Percentiles rank a stretch among this genome's conserved stretches.
phyloP scores from a whole-genome alignment of 192 early-diverging fungal species.

The Backusella psychrophila region DNA sequence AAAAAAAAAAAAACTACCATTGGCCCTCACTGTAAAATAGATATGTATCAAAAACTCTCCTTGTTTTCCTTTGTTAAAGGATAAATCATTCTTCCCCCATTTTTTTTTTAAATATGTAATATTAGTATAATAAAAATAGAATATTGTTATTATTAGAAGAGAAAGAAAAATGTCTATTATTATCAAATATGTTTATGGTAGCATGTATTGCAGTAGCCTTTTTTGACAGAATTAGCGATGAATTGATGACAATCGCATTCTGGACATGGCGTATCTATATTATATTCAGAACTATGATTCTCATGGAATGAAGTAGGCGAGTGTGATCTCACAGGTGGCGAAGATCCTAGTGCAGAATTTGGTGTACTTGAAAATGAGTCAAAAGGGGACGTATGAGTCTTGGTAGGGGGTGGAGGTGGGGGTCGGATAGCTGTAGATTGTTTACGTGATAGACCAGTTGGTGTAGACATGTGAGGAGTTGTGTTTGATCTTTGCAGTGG shows the following conservation, averaged over 20 bases:
- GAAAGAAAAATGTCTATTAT: neutral
- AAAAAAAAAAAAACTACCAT: neutral
- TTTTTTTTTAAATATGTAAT: neutral
- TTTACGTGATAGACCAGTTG: neutral
- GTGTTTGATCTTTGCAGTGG: neutral
- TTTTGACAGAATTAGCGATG: neutral
- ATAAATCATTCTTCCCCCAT: neutral
- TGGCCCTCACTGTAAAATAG: neutral
- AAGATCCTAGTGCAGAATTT: neutral
- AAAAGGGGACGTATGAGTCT: neutral
- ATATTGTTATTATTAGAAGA: neutral
- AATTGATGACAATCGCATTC: conserved; percentile 10
- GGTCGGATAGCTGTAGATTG: neutral
- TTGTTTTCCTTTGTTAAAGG: neutral
- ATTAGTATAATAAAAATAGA: conserved; percentile 7
- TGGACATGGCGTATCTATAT: neutral
- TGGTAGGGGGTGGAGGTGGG: neutral
- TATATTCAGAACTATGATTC: neutral
- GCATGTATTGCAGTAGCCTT: conserved; percentile 7
- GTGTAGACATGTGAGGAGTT: neutral
- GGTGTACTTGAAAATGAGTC: neutral
- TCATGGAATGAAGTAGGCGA: neutral
- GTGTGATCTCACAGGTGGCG: neutral
- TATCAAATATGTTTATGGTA: conserved; percentile 4
- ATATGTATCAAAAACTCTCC: neutral